Base-by-base conservation (phyloP, 495 filamentous ascomycete genomes). In the Penicillium paradoxum region DNA sequence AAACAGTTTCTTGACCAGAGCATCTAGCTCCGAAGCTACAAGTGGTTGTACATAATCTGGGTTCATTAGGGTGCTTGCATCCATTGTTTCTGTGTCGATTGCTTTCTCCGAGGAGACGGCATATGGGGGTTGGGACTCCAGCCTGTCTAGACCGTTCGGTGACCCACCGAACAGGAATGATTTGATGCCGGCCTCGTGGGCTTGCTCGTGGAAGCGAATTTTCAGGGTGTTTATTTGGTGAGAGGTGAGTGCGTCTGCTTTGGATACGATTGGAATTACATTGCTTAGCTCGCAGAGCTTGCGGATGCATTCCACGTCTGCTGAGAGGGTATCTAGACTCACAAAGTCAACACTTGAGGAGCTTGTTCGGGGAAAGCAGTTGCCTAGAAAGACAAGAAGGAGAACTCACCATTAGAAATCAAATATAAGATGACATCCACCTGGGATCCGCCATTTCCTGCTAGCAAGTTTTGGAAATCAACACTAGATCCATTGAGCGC, bases 61-160 rank as follows among this genome's bases (percentile, higher is more conserved):
- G 41, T 83, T 90, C 93, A 99, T 99, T 13, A 99, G 77, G 0
- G 93, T 80, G 60, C 89, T 95, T 24, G 93, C 93, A 62, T 99
- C 93, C 90, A 99, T 96, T 40, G 79, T 86, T 19, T 96, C 91
- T 45, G 85, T 73, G 66, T 99, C 91, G 44, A 81, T 81, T 10
- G 81, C 83, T 33, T 83, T 78, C 11, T 81, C 82, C 17, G 89
- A 95, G 19, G 95, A 97, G 36, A 96, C 80, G 7, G 90, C 84
- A 66, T 87, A 96, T 7, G 90, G 84, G 8, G 72, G 57, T 32
- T 67, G 64, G 17, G 54, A 50, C 3, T 60, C 71, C 56, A 55
- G 32, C 18, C 54, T 58, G 22, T 63, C 55, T 15, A 52, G 25
- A 5, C 62, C 71, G 14, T 68, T 57, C 17, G 67, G 61, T 14